Evolutionary conservation across 2,329 filamentous ascomycete genomes (phyloP), one percentile per base, ranked within the genome.

Genomic region (Botryosphaeria dothidea): DNA sequence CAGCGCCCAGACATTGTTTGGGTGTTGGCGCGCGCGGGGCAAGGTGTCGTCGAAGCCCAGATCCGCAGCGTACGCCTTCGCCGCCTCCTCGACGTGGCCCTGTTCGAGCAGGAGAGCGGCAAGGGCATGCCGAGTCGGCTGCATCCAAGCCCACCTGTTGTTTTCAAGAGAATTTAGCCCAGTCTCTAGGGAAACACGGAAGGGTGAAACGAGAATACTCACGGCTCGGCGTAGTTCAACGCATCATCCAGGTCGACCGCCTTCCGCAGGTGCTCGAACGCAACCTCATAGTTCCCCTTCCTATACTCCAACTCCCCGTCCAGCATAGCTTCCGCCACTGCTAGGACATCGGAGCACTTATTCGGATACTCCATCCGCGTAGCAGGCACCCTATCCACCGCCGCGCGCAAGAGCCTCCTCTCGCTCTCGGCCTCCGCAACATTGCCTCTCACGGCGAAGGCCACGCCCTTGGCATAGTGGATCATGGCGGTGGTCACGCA

Each of bases 301-400:
- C 91, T 87, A 70, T 93, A 94, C 62, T 88, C 87, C 6, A 93
- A 75, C 71, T 94, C 91, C 1, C 91, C 91, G 25, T 89, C 84
- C 0, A 93, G 78, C 88, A 93, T 91, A 1, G 85, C 81, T 19
- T 70, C 69, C 9, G 80, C 83, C 1, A 93, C 83, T 1, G 75
- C 78, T 0, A 93, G 80, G 29, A 92, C 87, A 64, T 89, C 86
- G 9, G 78, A 71, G 67, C 86, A 88, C 29, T 81, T 86, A 72
- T 91, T 92, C 65, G 90, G 90, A 77, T 90, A 92, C 25, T 91
- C 78, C 19, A 86, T 89, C 3, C 91, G 84, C 0, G 85, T 85
- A 0, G 75, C 66, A 0, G 85, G 85, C 0, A 93, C 87, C 0
- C 71, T 74, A 3, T 81, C 74, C 0, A 83, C 71, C 0, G 89